phyloP scores from a whole-genome alignment of 2,329 filamentous ascomycete species.

The Lecanicillium sp. region DNA sequence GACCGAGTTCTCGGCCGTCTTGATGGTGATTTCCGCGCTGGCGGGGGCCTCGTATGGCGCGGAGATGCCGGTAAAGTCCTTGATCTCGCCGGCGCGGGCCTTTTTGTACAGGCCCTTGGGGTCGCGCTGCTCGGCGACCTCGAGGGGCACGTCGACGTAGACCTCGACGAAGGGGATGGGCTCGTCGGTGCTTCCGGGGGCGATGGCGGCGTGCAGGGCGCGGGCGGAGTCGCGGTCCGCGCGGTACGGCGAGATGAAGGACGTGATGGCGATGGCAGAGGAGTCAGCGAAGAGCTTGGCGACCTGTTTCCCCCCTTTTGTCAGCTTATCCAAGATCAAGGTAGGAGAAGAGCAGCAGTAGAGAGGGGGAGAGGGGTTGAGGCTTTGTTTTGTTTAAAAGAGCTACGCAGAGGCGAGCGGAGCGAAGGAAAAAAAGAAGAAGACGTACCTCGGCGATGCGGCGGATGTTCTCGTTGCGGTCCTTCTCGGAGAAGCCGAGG shows the following conservation, averaged over 20 bases:
- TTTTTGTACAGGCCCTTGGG: slow-evolving; percentile 98
- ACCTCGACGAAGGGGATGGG: slow-evolving; percentile 88
- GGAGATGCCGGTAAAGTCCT: slow-evolving; percentile 93
- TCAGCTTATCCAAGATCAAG: too few relatives aligned
- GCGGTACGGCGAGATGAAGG: slow-evolving; percentile 93
- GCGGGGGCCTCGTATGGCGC: slow-evolving; percentile 90
- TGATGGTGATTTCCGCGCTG: slow-evolving; percentile 80
- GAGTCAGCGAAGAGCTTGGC: slow-evolving; percentile 95
- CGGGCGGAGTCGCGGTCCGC: slow-evolving; percentile 80
- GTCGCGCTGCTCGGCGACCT: slow-evolving; percentile 89
- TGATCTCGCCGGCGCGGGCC: slow-evolving; percentile 86
- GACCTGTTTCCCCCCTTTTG: too few relatives aligned
- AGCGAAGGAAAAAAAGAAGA: background rate
- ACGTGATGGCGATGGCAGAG: slow-evolving; percentile 81
- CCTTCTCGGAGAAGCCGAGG: slow-evolving; percentile 85
- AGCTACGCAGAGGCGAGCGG: slow-evolving; percentile 29
- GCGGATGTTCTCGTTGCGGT: slow-evolving; percentile 96
- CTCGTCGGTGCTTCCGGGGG: slow-evolving; percentile 47
- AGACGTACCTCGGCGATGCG: slow-evolving; percentile 68
- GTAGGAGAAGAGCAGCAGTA: too few relatives aligned
- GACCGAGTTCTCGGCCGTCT: slow-evolving; percentile 73
- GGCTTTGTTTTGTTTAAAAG: background rate
- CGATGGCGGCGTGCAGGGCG: slow-evolving; percentile 60
- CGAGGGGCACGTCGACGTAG: slow-evolving; percentile 83
- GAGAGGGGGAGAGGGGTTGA: too few relatives aligned